phyloP scores from a whole-genome alignment of 2,329 filamentous ascomycete genomes.

The Lecanosticta acicola region DNA sequence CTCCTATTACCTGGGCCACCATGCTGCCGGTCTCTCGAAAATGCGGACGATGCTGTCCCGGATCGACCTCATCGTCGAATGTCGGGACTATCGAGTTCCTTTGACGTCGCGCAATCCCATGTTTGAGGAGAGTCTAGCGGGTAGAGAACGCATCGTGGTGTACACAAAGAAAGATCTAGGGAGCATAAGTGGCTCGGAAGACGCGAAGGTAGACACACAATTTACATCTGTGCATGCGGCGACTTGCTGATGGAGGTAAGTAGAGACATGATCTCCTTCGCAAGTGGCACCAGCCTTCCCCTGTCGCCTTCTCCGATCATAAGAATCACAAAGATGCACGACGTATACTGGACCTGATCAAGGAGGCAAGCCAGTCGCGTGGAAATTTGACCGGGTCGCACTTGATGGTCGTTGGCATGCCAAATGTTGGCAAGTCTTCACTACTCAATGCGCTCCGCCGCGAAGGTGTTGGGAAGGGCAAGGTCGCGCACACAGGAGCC shows the following conservation, averaged over 20 bases:
- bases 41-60: constrained; percentile 76
- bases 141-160: constrained; percentile 70
- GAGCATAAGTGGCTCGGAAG: constrained; percentile 34
- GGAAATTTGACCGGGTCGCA: constrained; percentile 73
- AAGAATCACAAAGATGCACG: constrained; percentile 40
- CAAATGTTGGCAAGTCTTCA: constrained; percentile 93
- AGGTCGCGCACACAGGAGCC: constrained; percentile 75
- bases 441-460: constrained; percentile 81
- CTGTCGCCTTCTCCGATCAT: constrained; percentile 50
- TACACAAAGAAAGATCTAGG: constrained; percentile 87
- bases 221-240: constrained; percentile 1
- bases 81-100: constrained; percentile 86
- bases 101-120: constrained; percentile 84
- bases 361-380: constrained; percentile 43
- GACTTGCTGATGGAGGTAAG: constrained; percentile 14
- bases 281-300: constrained; percentile 49
- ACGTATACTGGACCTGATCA: constrained; percentile 48
- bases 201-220: constrained; percentile 25
- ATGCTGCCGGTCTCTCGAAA: constrained; percentile 70
- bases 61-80: constrained; percentile 87
- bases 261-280: constrained; percentile 46
- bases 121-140: constrained; percentile 72
- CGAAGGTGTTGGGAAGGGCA: constrained; percentile 59
- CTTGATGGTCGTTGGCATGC: constrained; percentile 90
- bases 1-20: constrained; percentile 93